A percentile compares a stretch with the other conserved stretches of the same genome.
phyloP scores from a whole-genome alignment of 1,284 basidiomycete genomes.

The Ganoderma lucidum region DNA sequence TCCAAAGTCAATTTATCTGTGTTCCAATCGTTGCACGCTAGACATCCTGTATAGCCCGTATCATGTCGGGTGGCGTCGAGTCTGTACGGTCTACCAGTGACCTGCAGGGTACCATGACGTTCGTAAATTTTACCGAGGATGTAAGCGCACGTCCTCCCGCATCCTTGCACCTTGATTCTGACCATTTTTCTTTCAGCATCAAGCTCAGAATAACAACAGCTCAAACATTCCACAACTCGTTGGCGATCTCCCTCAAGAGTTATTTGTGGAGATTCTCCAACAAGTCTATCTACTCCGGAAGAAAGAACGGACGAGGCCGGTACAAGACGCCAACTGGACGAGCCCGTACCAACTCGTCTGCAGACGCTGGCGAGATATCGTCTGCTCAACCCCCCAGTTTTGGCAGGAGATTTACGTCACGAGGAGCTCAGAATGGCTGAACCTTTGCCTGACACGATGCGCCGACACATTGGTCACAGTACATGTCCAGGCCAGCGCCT shows the following conservation, averaged over 20 bases:
- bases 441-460: neutral
- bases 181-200: neutral
- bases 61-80: too few species aligned
- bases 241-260: neutral
- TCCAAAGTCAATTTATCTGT: too few species aligned
- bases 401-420: neutral
- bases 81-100: neutral
- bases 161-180: too few species aligned
- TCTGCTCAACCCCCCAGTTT: neutral
- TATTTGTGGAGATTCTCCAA: neutral
- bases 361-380: neutral
- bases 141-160: too few species aligned
- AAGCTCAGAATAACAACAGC: neutral
- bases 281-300: neutral
- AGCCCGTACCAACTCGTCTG: slow-evolving; percentile 2
- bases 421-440: neutral
- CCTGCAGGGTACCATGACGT: too few species aligned
- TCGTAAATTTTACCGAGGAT: too few species aligned
- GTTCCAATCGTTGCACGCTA: too few species aligned
- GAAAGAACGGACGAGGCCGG: neutral
- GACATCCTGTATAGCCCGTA: neutral
- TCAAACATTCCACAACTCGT: neutral
- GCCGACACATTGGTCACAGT: neutral
- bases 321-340: neutral
- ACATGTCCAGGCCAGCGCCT: too few species aligned